Conservation (phyloP, 371 early-diverging fungal genomes). For the Capillidium heterosporum region DNA sequence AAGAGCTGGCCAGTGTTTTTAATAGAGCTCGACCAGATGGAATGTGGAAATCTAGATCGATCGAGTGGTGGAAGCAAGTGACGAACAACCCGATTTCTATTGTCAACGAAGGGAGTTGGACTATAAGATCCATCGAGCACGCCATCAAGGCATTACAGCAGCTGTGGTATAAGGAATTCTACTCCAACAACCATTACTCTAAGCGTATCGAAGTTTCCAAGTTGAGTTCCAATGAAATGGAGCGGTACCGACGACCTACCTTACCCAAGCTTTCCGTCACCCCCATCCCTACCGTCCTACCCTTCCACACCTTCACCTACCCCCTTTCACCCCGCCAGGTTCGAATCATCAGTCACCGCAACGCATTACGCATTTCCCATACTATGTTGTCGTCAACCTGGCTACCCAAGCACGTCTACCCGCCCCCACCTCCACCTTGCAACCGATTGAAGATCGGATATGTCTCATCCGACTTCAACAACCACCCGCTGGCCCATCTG, state of each 20-base stretch:
- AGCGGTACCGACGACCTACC: slow-evolving; percentile 32
- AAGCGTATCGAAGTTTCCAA: slow-evolving; percentile 3
- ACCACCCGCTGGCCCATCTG: slow-evolving; percentile 79
- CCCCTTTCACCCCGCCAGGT: slow-evolving; percentile 63
- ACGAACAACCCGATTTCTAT: background rate
- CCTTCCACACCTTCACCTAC: slow-evolving; percentile 89
- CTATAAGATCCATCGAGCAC: slow-evolving; percentile 42
- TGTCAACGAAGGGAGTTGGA: slow-evolving; percentile 54
- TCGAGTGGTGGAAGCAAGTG: background rate
- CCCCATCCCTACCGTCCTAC: slow-evolving; percentile 68
- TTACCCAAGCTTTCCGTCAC: slow-evolving; percentile 40
- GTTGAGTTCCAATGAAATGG: slow-evolving; percentile 9
- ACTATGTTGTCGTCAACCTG: slow-evolving; percentile 39
- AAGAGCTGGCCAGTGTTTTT: background rate
- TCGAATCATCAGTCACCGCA: slow-evolving; percentile 70
- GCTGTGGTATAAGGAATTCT: slow-evolving; percentile 35
- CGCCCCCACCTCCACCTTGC: slow-evolving; percentile 52
- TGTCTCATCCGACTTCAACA: slow-evolving; percentile 80
- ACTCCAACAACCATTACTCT: slow-evolving; percentile 10
- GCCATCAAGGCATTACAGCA: slow-evolving; percentile 39
- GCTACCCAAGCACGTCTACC: slow-evolving; percentile 49
- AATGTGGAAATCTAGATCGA: background rate
- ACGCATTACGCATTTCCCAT: slow-evolving; percentile 61
- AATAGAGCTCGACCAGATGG: slow-evolving; percentile 4
- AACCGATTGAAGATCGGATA: slow-evolving; percentile 61